Base-by-base conservation (phyloP, 1,139 yeast species). In the Nakaseomyces kungkrabaensis region DNA sequence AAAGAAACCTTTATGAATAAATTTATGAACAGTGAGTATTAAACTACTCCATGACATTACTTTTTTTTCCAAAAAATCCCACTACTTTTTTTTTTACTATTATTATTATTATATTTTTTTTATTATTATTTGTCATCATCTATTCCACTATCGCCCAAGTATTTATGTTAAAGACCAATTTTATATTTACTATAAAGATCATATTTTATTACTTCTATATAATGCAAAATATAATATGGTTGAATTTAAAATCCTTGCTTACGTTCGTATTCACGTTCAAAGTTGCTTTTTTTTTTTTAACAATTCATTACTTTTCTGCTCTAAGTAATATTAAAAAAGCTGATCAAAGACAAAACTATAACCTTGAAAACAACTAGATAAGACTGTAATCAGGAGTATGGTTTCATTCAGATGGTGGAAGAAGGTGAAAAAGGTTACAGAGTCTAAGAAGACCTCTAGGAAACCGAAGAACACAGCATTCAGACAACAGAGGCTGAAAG, bases 401-500 rank as follows among this genome's bases (percentile, higher is more conserved):
- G 36, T 7, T 6, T 41, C 47, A 3, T 26, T 48, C 10, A 50
- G 41, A 13, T 49, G 52, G 51, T 43, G 43, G 42, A 46, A 25
- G 11, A 17, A 17, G 31, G 32, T 24, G 11, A 42, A 42, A 26
- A 38, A 38, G 17, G 43, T 46, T n/a, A 41, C 25, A 11, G 45
- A 41, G 42, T 41, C 44, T 10, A 47, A 48, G 32, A 51, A 49
- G 37, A 79, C 79, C 57, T 78, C 84, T 3, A 69, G 85, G 49
- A 78, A 77, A 59, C 89, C 69, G 4, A 62, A 65, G 27, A 66
- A 85, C 62, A 85, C 94, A 4, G 90, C 92, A 4, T 85, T 85
- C 62, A 75, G 90, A 61, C 94, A 85, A 61, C 88, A 82, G 59
- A 68, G 88, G 63, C 69, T 82, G 56, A 83, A 83, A 62, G 84